Percentiles rank a stretch among this genome's conserved stretches.
These are phyloP conservation scores for Myriosclerotinia duriaeana DNA, from an alignment of 2,329 filamentous ascomycete species.

Conservation along the genomic window DNA sequence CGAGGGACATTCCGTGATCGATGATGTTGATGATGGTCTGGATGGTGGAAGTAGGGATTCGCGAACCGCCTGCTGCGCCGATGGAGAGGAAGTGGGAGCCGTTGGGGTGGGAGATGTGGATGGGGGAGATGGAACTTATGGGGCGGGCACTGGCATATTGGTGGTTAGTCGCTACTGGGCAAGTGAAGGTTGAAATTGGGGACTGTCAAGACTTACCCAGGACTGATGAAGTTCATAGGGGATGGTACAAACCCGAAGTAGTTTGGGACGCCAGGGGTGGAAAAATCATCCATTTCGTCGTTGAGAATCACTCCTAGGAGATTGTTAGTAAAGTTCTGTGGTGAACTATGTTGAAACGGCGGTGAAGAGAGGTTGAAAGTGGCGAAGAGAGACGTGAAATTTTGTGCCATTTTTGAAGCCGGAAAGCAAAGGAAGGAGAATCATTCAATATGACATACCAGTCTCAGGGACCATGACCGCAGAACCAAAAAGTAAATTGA, in stretches of 20 bases:
- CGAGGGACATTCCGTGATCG: constrained; percentile 59
- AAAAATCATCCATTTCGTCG: constrained; percentile 74
- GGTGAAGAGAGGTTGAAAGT: neutral
- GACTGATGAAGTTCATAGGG: constrained; percentile 76
- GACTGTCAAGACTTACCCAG: neutral
- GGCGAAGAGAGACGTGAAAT: neutral
- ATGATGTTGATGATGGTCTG: constrained; percentile 73
- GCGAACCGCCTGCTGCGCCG: constrained; percentile 76
- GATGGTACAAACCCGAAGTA: constrained; percentile 83
- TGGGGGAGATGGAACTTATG: constrained; percentile 75
- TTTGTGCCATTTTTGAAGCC: neutral
- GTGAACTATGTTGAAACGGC: neutral
- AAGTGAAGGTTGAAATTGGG: neutral
- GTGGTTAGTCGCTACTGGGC: neutral
- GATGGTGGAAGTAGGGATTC: constrained; percentile 78
- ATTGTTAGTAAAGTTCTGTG: neutral
- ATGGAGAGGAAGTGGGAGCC: constrained; percentile 66
- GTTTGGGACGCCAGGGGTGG: constrained; percentile 73
- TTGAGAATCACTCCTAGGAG: constrained; percentile 44
- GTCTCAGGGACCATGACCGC: constrained; percentile 76
- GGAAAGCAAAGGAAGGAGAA: neutral
- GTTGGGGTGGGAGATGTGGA: constrained; percentile 59
- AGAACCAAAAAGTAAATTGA: constrained; percentile 84
- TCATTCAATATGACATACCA: constrained; percentile 51
- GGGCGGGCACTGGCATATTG: constrained; percentile 69